phyloP scores from a whole-genome alignment of 441 rosid genomes.

The Dalechampia spathulata region DNA sequence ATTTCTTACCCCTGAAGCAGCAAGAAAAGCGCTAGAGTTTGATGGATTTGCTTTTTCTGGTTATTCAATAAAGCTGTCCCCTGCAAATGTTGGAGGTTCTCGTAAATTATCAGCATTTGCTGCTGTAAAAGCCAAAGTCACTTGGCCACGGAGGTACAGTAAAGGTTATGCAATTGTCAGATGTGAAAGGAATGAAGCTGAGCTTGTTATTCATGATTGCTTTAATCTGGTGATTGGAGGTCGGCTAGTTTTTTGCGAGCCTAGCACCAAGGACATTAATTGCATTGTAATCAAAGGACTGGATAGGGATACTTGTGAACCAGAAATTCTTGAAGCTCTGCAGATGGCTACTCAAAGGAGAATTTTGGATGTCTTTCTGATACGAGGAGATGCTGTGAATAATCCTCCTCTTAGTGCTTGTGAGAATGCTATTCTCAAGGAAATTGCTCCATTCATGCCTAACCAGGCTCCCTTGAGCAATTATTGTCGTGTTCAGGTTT shows the following conservation, averaged over 20 bases:
- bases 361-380: constrained; percentile 18
- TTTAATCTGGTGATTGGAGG: constrained; percentile 11
- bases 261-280: constrained; percentile 8
- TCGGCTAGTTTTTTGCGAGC: constrained; percentile 11
- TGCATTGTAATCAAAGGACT: constrained; percentile 14
- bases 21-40: constrained; percentile 13
- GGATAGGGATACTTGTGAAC: constrained; percentile 21
- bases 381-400: constrained; percentile 19
- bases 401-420: constrained; percentile 12
- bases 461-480: constrained; percentile 16
- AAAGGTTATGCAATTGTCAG: constrained; percentile 20
- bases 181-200: constrained; percentile 17
- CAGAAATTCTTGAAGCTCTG: constrained; percentile 16
- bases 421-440: constrained; percentile 19
- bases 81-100: constrained; percentile 1
- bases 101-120: constrained; percentile 15
- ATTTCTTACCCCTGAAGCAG: constrained; percentile 22
- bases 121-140: constrained; percentile 17
- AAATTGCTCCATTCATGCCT: constrained; percentile 23
- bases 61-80: constrained; percentile 13
- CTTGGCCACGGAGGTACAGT: constrained; percentile 25
- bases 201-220: constrained; percentile 15
- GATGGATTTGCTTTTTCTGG: constrained; percentile 12
- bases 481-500: constrained; percentile 19
- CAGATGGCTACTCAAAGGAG: constrained; percentile 15